Evolutionary conservation across 1,139 yeast genomes (phyloP).

Genomic region (Candida buenavistaensis): DNA sequence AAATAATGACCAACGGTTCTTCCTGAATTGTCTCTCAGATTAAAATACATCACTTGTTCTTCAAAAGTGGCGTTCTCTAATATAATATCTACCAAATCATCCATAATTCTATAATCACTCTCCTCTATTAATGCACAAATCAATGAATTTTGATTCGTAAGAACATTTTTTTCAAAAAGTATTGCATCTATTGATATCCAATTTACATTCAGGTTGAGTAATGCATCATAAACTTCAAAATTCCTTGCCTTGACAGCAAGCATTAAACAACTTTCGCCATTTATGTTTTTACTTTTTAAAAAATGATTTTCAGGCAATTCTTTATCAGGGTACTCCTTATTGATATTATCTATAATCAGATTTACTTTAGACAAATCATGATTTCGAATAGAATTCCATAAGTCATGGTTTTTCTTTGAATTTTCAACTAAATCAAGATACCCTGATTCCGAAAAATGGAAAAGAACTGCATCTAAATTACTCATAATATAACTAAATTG

Average conservation of each 20-base stretch:
- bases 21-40: constrained; percentile 48
- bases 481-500: constrained; percentile 54
- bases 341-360: constrained; percentile 21
- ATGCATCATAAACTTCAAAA: constrained; percentile 42
- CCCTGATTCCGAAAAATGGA: constrained; percentile 50
- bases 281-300: constrained; percentile 50
- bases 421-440: constrained; percentile 37
- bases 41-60: constrained; percentile 53
- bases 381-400: constrained; percentile 55
- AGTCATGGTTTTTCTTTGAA: constrained; percentile 50
- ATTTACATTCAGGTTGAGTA: constrained; percentile 43
- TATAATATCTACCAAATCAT: constrained; percentile 49
- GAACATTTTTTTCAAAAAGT: constrained; percentile 58
- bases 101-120: constrained; percentile 42
- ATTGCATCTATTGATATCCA: constrained; percentile 68
- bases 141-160: constrained; percentile 53
- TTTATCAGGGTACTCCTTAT: constrained; percentile 19
- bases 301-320: constrained; percentile 40
- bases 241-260: constrained; percentile 50
- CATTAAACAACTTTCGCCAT: constrained; percentile 70
- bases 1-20: constrained; percentile 76
- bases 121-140: constrained; percentile 61
- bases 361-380: constrained; percentile 25
- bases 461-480: constrained; percentile 80
- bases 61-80: constrained; percentile 38